Percentiles rank a stretch among this genome's conserved stretches.
Evolutionary conservation across 2,329 filamentous ascomycete genomes (phyloP).

Genomic region (Penicillium decumbens): DNA sequence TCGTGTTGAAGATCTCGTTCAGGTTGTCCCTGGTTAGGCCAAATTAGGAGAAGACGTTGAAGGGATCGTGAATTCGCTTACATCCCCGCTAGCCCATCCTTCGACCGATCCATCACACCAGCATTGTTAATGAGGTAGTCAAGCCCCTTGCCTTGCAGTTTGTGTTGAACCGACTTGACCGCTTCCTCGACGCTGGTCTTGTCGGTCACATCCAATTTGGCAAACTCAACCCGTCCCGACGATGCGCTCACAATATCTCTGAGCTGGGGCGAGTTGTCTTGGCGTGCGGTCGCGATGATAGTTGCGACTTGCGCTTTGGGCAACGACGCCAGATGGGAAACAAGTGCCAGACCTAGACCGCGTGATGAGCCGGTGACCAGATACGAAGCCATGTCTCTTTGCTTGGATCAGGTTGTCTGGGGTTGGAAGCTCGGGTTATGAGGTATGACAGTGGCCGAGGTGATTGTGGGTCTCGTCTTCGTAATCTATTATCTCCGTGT

Average conservation of each 20-base stretch:
- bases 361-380: constrained; percentile 37
- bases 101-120: constrained; percentile 26
- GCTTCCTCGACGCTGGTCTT: constrained; percentile 34
- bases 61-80: constrained; percentile 5
- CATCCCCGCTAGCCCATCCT: constrained; percentile 23
- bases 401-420: neutral
- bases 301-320: constrained; percentile 34
- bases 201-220: constrained; percentile 41
- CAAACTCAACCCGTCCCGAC: constrained; percentile 32
- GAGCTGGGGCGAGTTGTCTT: constrained; percentile 30
- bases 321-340: constrained; percentile 27
- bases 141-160: constrained; percentile 38
- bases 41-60: neutral
- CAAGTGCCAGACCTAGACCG: constrained; percentile 37
- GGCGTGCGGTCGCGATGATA: constrained; percentile 43
- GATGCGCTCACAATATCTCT: constrained; percentile 34
- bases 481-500: neutral
- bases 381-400: constrained; percentile 32
- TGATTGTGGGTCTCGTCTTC: neutral
- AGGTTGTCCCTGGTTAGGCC: constrained; percentile 32
- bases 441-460: neutral
- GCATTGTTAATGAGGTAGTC: constrained; percentile 49
- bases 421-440: neutral
- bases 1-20: constrained; percentile 38
- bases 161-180: constrained; percentile 29